Base-by-base conservation (phyloP, 257 asterid genomes). In the Solanum rostratum region DNA sequence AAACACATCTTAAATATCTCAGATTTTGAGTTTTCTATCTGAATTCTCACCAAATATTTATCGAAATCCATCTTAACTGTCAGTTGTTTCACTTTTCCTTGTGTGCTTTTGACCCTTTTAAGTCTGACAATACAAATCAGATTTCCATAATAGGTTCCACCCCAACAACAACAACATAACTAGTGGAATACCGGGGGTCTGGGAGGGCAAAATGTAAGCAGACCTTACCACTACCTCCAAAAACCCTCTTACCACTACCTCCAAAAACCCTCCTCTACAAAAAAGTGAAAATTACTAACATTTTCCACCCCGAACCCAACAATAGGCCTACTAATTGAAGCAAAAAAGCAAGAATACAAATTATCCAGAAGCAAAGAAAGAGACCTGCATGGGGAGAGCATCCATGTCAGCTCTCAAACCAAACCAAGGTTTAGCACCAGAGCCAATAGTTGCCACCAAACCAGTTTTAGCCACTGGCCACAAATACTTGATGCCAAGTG, bases 331-430 rank as follows among this genome's bases (percentile, higher is more conserved):
- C 73, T 29, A 65, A 65, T 14, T n/a, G 43, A 29, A 12, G 22
- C n/a, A 29, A 27, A 65, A 20, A 27, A 2, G 70, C 70, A 62
- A 62, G 69, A 62, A 22, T 53, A 53, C 16, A 63, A 29, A 65
- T 14, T 13, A 27, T 29, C 49, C 37, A 69, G 79, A 69, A 70
- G 19, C 37, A 73, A n/a, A 73, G 41, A 79, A 22, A 62, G 80
- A 29, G 19, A 92, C 98, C 97, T 94, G 97, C 81, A 94, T 90
- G 45, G 99, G 98, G 10, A 95, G 94, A 74, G 97, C 99, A 86
- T 95, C 99, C 99, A 95, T 95, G 89, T 95, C 99, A 3, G 99
- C 98, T 89, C 99, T 86, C 33, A 95, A 95, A 62, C 85, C 92
- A 85, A 95, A 90, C 89, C 94, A 91, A 16, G 97, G 99, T 10